phyloP scores from a whole-genome alignment of 352 stramenopile genomes.

The Thraustotheca clavata region DNA sequence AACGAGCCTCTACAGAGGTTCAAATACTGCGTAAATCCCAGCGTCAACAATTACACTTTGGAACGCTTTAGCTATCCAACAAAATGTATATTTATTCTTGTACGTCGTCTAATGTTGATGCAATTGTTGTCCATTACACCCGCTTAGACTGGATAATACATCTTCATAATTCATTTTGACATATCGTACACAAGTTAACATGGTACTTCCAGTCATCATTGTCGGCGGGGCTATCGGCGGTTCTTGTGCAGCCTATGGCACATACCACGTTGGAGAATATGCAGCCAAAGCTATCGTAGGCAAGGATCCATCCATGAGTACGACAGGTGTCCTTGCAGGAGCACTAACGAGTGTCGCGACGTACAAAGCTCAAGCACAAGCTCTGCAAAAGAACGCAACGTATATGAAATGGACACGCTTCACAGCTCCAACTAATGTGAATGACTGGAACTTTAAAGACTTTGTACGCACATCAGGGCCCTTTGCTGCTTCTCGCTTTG shows the following conservation, averaged over 20 bases:
- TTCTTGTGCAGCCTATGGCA: background rate
- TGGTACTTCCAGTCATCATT: slow-evolving; percentile 3
- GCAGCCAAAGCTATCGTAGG: background rate
- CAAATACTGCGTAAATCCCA: background rate
- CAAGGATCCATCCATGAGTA: background rate
- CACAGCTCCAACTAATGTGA: background rate
- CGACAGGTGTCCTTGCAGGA: background rate
- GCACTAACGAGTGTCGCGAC: background rate
- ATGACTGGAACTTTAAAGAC: slow-evolving; percentile 11
- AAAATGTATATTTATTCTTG: too few relatives aligned
- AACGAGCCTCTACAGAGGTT: background rate
- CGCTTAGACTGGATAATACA: too few relatives aligned
- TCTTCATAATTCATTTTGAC: background rate
- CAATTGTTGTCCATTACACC: too few relatives aligned
- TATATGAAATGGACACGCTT: background rate
- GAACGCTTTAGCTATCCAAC: background rate
- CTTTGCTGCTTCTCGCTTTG: background rate
- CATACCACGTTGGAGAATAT: background rate
- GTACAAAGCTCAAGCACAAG: background rate
- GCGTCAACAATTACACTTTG: background rate
- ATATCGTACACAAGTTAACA: background rate
- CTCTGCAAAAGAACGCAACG: background rate
- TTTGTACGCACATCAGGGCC: background rate
- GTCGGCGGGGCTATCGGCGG: background rate
- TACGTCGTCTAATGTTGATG: too few relatives aligned